phyloP scores from a whole-genome alignment of 139 green algal genomes.

The Pleodorina starrii region DNA sequence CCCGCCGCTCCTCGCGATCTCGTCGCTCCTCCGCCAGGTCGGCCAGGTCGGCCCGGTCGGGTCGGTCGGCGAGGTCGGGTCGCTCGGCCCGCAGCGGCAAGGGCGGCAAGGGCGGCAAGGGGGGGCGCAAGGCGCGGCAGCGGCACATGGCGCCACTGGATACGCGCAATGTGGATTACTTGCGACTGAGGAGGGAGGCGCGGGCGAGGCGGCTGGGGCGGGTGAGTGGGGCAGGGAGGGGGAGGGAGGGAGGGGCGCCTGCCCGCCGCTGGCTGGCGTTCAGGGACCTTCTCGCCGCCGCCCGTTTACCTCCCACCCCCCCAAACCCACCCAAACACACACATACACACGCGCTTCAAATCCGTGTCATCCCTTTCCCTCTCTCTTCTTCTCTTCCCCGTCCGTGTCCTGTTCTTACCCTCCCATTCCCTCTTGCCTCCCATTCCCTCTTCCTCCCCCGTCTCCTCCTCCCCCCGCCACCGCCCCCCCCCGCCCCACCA shows the following conservation, averaged over 20 bases:
- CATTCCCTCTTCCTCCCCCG: not conserved
- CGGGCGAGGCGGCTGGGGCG: not conserved
- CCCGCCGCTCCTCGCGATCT: slow-evolving; percentile 5
- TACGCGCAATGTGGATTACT: slow-evolving; percentile 56
- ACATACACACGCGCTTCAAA: not conserved
- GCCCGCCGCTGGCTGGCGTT: too few relatives aligned
- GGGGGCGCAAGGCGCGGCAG: not conserved
- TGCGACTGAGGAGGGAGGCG: slow-evolving; percentile 7
- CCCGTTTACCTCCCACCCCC: not conserved
- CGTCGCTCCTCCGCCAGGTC: not conserved
- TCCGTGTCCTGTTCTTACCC: not conserved
- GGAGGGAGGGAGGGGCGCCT: not conserved
- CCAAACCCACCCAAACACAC: not conserved
- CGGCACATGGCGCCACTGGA: slow-evolving; percentile 41
- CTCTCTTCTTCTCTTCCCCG: too few relatives aligned
- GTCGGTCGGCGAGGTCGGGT: not conserved
- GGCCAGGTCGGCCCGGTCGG: not conserved
- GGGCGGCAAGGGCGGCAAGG: not conserved
- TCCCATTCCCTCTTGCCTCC: not conserved
- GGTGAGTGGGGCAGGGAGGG: not conserved
- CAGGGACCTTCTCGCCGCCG: not conserved
- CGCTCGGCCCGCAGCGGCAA: slow-evolving; percentile 44
- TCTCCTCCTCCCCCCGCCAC: not conserved
- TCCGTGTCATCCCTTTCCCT: not conserved
- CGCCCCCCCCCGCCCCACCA: not conserved